phyloP scores from a whole-genome alignment of 306 rosid genomes.

The Acacia acuminata region DNA sequence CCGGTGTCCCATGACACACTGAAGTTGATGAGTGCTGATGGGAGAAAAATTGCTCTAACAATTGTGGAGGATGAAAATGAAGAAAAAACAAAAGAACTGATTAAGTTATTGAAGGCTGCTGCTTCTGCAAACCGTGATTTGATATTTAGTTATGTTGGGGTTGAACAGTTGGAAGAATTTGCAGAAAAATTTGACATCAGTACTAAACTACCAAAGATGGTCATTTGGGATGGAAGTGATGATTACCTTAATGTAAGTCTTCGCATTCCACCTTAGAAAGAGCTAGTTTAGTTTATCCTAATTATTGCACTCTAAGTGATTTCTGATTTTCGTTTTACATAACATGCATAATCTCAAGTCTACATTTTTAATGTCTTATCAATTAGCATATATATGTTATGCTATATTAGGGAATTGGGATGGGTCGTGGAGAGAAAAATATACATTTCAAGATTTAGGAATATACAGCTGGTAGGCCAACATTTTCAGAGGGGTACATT shows the following conservation, averaged over 20 bases:
- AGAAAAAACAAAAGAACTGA: conserved; percentile 63
- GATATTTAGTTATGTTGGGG: conserved; percentile 85
- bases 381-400: neutral
- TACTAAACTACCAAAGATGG: conserved; percentile 73
- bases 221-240: conserved; percentile 82
- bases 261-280: conserved; percentile 6
- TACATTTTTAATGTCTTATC: neutral
- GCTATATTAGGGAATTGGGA: conserved; percentile 19
- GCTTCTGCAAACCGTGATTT: conserved; percentile 96
- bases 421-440: neutral
- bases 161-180: conserved; percentile 79
- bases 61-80: conserved; percentile 80
- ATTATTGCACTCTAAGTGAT: conserved; percentile 23
- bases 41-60: conserved; percentile 78
- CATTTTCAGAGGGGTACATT: neutral
- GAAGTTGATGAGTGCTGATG: conserved; percentile 66
- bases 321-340: conserved; percentile 22
- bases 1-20: conserved; percentile 78
- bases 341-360: conserved; percentile 2
- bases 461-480: neutral
- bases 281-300: conserved; percentile 7
- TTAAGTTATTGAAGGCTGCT: conserved; percentile 80
- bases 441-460: neutral
- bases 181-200: conserved; percentile 75
- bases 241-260: conserved; percentile 72